These are phyloP conservation scores for Stentor coeruleus DNA, from an alignment of 73 alveolate genomes.

Conservation along the genomic window DNA sequence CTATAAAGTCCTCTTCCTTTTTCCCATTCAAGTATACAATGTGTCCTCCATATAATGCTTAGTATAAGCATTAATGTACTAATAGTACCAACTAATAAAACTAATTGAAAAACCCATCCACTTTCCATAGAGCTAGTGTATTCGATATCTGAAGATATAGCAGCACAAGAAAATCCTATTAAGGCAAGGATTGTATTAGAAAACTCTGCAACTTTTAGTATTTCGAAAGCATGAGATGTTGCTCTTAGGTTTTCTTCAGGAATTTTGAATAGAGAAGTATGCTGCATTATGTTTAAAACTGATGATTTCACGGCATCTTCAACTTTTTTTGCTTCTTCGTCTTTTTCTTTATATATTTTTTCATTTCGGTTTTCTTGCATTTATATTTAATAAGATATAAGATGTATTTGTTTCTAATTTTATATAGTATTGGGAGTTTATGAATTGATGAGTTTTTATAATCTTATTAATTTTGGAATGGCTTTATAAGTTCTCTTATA, in stretches of 20 bases:
- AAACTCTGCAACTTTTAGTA: conserved; percentile 1
- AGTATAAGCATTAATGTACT: background rate
- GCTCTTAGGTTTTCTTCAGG: conserved; percentile 3
- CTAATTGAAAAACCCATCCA: background rate
- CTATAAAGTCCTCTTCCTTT: background rate
- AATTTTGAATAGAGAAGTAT: background rate
- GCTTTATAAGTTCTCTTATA: too few relatives aligned
- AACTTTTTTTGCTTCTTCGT: background rate
- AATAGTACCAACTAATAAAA: background rate
- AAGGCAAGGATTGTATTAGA: background rate
- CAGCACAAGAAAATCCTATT: background rate
- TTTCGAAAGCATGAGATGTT: background rate
- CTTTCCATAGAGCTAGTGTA: background rate
- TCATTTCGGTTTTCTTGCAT: too few relatives aligned
- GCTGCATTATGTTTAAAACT: background rate
- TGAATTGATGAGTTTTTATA: too few relatives aligned
- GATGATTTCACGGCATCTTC: background rate
- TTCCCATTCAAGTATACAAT: background rate
- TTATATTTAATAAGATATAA: too few relatives aligned
- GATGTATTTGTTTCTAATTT: too few relatives aligned
- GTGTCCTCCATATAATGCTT: background rate
- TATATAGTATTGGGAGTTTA: too few relatives aligned
- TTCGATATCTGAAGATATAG: background rate
- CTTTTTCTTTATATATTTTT: too few relatives aligned
- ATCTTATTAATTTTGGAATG: too few relatives aligned